Evolutionary conservation across 208 protist genomes (phyloP), one percentile per base, ranked within the genome.

Genomic region (Trypanosoma vivax): DNA sequence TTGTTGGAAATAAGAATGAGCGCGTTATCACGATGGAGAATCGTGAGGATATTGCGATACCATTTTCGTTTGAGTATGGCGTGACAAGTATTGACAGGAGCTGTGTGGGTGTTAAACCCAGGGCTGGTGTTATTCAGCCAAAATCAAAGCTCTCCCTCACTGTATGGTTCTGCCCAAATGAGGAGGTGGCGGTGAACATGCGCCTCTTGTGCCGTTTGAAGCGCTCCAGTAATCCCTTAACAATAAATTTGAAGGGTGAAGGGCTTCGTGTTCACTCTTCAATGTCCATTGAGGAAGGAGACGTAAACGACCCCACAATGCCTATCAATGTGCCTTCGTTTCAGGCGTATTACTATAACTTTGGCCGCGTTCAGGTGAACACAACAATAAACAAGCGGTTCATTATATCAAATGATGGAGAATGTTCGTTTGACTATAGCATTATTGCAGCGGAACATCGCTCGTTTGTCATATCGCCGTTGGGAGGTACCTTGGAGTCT

Each of bases 211-310:
- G 91, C 65, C 47, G 55, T 13, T 79, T 99, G 7, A 95, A 96
- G 72, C 92, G 93, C 48, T 86, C 92, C 42, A 91, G 84, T 42
- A 78, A 82, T 46, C 78, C 81, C 24, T 70, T 99, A 28, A 91
- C 78, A 11, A 82, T 97, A 59, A 98, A 98, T 79, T 81, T 98
- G 24, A 98, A 99, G 73, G 96, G 96, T 37, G 88, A 97, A 41
- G 97, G 95, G 18, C 88, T 96, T 50, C 63, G 60, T 49, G 83
- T 97, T 48, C 92, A 98, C 68, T 87, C 96, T 24, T 34, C 65
- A 13, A 48, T 99, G 5, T 37, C 65, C 1, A 57, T 98, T 34
- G 83, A 91, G 63, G 41, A 63, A 7, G 60, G 51, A 13, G 63
- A 76, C 10, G 10, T 3, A 18, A 47, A 40, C 33, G 62, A 46